A percentile compares a stretch with the other conserved stretches of the same genome.
Evolutionary conservation across 139 green algal species (phyloP).

Genomic region (Eudorina sp.): DNA sequence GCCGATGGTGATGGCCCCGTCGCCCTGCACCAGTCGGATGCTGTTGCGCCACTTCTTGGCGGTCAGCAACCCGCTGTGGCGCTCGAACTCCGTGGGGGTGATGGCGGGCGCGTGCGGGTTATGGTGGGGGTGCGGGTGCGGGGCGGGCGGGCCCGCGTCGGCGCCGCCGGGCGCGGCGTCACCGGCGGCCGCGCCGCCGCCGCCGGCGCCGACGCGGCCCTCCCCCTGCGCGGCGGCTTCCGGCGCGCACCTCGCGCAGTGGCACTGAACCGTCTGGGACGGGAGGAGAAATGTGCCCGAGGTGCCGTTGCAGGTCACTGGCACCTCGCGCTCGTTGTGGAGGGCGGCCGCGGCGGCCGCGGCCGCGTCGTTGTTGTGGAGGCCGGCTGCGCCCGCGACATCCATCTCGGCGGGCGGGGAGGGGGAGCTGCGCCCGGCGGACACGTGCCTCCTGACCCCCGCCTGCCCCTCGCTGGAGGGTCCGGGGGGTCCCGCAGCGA

Average conservation of each 20-base stretch:
- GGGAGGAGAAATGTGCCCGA: constrained; percentile 49
- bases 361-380: not conserved
- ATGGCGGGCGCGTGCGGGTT: constrained; percentile 42
- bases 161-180: too few relatives aligned
- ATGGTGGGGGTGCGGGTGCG: not conserved
- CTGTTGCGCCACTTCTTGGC: constrained; percentile 85
- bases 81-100: constrained; percentile 84
- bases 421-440: not conserved
- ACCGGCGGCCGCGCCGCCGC: not conserved
- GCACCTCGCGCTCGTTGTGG: not conserved
- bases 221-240: not conserved
- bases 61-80: constrained; percentile 74
- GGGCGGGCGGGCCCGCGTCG: too few relatives aligned
- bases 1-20: constrained; percentile 47
- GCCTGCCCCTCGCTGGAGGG: not conserved
- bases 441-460: not conserved
- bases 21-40: constrained; percentile 50
- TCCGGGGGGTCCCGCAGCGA: not conserved
- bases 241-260: constrained; percentile 31
- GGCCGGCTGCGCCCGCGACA: not conserved
- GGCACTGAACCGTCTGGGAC: constrained; percentile 40
- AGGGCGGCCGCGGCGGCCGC: not conserved
- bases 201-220: not conserved
- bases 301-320: constrained; percentile 53
- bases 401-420: not conserved